Evolutionary conservation across 768 basidiomycete species (phyloP), one percentile per base, ranked within the genome.

Genomic region (Infundibulicybe gibba): DNA sequence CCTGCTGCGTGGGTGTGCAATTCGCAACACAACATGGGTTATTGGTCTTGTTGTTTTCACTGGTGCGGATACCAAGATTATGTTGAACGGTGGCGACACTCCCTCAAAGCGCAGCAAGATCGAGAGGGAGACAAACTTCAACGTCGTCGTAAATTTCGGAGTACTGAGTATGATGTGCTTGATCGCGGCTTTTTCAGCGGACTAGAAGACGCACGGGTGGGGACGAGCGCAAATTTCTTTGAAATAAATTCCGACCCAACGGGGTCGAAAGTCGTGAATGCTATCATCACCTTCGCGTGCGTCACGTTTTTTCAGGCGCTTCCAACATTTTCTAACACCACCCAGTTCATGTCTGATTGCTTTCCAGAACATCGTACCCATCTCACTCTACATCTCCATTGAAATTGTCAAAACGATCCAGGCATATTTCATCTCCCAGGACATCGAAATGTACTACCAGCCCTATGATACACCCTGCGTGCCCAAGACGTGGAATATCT

Each of bases 391-490:
- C 73, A 97, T 97, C 61, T 94, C 94, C 41, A 94, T 97, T 60
- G 94, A 97, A 69, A 90, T 97, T 54, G 94, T 97, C 74, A 97
- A 97, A 73, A 97, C 94, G 1, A 91, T 95, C 47, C 94, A 97
- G 62, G 94, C 94, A 2, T 95, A 81, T 70, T 95, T 97, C 72
- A 97, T 97, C 60, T 89, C 87, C 6, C 92, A 95, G 63, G 94
- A 98, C 61, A 58, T 93, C 54, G 94, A 97, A 64, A 94, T 98
- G 92, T 97, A 92, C 72, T 97, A 97, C 68, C 71, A 78, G 49
- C 81, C 86, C 32, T 85, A 86, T 62, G 84, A 97, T 60, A 85
- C 90, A 2, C 71, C 91, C 0, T 97, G 95, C 57, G 83, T 93
- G 3, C 94, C 95, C 20, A 97, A 97, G 65, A 94, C 91, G 5